Conservation (phyloP, 1,139 yeast species). For the Debaryomyces sp. region DNA sequence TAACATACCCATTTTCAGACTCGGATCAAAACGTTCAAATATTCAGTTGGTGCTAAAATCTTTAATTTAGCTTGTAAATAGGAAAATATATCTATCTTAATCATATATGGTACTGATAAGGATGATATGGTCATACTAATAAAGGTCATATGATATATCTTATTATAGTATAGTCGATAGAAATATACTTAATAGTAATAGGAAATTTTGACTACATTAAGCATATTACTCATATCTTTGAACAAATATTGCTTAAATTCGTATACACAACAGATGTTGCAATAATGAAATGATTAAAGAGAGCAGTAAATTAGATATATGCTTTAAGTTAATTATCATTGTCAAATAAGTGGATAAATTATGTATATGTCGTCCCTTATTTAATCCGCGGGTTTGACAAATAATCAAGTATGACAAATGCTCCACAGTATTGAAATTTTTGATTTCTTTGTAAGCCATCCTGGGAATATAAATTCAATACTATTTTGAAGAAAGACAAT, state of each 20-base stretch:
- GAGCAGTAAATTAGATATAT: not conserved
- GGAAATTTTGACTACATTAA: too few relatives aligned
- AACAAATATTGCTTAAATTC: not conserved
- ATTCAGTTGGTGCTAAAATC: not conserved
- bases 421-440: not conserved
- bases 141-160: not conserved
- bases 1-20: not conserved
- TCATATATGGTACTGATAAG: not conserved
- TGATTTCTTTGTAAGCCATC: not conserved
- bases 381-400: conserved; percentile 1
- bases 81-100: not conserved
- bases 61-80: conserved; percentile 1
- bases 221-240: not conserved
- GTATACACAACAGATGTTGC: not conserved
- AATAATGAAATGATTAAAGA: not conserved
- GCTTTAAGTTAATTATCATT: not conserved
- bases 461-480: not conserved
- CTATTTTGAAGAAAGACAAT: not conserved
- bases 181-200: too few relatives aligned
- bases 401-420: not conserved
- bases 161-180: not conserved
- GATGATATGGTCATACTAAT: not conserved
- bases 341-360: not conserved
- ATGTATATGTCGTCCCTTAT: not conserved
- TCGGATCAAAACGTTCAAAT: not conserved